Evolutionary conservation across 495 filamentous ascomycete species (phyloP), one percentile per base, ranked within the genome.

Genomic region (Aspergillus ostianus): DNA sequence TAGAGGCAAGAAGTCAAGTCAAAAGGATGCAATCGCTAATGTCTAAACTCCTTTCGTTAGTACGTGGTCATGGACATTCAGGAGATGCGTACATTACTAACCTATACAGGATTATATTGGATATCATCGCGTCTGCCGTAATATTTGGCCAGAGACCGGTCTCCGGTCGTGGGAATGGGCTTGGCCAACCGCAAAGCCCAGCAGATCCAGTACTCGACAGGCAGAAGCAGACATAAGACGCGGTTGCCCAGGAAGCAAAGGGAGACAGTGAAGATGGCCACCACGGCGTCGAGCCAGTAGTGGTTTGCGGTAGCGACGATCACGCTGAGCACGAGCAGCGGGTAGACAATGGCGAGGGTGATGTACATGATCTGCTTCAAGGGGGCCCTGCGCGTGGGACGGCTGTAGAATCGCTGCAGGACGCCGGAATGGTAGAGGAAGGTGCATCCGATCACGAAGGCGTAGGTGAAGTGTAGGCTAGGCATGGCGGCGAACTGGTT

Each of bases 301-400:
- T 87, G 86, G 60, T 89, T 88, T 13, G 86, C 85, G 6, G 85
- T 89, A 10, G 84, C 84, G 17, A 89, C 74, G 51, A 88, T 87
- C 13, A 85, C 82, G 51, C 78, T 75, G 17, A 89, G 76, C 41
- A 89, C 82, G 46, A 84, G 75, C 8, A 72, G 51, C 4, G 86
- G 84, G 64, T 89, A 89, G 9, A 73, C 66, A 21, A 87, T 63
- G 3, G 78, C 85, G 17, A 85, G 64, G 4, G 75, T 46, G 21
- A 78, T 56, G 57, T 81, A 84, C 55, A 80, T 71, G 2, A 71
- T 55, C n/a, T 41, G 36, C 13, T 41, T 41, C 8, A 15, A 10
- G 36, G 51, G 56, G 2, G 69, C 70, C 62, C 80, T 82, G 6
- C 71, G 57, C 3, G 57, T 55, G 3, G 58, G 51, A 49, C 70